Conservation (phyloP, 305 asterid species). For the Petunia hybrid region DNA sequence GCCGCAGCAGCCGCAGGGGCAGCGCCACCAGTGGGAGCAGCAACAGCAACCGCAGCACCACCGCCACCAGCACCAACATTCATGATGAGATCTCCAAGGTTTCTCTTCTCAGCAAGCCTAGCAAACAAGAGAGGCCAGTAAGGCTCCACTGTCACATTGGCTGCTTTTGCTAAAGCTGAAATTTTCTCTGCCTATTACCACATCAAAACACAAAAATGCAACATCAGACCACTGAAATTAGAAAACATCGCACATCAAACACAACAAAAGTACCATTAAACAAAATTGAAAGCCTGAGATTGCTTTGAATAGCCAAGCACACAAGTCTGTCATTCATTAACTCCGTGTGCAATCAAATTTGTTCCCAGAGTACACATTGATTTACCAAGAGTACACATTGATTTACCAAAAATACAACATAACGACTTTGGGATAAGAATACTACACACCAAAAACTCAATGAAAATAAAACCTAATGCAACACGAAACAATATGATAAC, state of each 20-base stretch:
- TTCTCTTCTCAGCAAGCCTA: conserved; percentile 43
- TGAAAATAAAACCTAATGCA: background rate
- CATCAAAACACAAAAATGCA: background rate
- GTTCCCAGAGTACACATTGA: too few relatives aligned
- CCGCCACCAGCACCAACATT: conserved; percentile 47
- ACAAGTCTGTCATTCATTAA: too few relatives aligned
- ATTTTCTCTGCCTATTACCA: conserved; percentile 43
- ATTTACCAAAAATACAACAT: background rate
- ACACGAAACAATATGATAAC: background rate
- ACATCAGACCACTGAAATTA: too few relatives aligned
- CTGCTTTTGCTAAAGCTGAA: conserved; percentile 33
- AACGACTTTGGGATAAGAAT: background rate
- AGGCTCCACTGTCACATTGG: conserved; percentile 39
- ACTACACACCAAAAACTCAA: background rate
- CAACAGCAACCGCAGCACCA: conserved; percentile 31
- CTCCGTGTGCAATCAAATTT: too few relatives aligned
- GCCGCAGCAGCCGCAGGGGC: conserved; percentile 36
- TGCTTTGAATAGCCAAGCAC: too few relatives aligned
- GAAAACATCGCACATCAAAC: background rate
- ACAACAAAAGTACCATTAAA: background rate
- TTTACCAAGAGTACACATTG: background rate
- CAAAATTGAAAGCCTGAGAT: too few relatives aligned
- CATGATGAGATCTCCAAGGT: conserved; percentile 37
- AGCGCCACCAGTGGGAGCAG: conserved; percentile 31
- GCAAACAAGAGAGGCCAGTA: conserved; percentile 45